Conservation (phyloP, 768 basidiomycete species). For the Mycena belliarum region DNA sequence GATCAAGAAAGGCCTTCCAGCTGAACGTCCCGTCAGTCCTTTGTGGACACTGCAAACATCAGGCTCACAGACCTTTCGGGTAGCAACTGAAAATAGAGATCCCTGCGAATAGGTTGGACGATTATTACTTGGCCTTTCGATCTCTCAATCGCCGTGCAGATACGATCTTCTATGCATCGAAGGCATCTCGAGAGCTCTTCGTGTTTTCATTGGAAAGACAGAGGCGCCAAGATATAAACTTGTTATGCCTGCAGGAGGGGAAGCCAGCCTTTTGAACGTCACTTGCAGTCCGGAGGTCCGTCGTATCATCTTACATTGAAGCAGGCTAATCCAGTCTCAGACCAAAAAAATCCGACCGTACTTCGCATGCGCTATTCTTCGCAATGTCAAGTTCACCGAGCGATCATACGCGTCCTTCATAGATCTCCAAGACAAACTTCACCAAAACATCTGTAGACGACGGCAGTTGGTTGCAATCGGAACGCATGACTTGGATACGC, state of each 20-base stretch:
- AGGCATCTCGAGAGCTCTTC: constrained; percentile 86
- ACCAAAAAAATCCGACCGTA: constrained; percentile 82
- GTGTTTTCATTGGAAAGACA: constrained; percentile 74
- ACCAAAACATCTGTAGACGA: constrained; percentile 91
- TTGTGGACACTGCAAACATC: neutral
- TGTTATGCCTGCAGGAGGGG: constrained; percentile 69
- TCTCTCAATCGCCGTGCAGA: constrained; percentile 43
- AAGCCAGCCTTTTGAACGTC: constrained; percentile 63
- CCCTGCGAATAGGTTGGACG: constrained; percentile 85
- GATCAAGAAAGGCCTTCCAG: constrained; percentile 80
- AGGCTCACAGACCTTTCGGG: neutral
- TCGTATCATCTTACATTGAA: constrained; percentile 10
- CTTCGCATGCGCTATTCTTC: constrained; percentile 89
- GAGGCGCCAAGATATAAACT: constrained; percentile 73
- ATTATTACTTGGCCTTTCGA: neutral
- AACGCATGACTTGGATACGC: constrained; percentile 93
- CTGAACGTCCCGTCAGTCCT: constrained; percentile 75
- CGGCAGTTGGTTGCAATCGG: constrained; percentile 94
- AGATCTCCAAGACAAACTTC: constrained; percentile 98
- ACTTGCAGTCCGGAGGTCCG: constrained; percentile 73
- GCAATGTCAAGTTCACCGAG: constrained; percentile 86
- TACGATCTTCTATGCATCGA: constrained; percentile 98
- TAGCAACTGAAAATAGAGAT: constrained; percentile 99
- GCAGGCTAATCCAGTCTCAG: constrained; percentile 37
- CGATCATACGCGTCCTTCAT: constrained; percentile 95